Evolutionary conservation across 306 rosid genomes (phyloP).

Genomic region (Biancaea sappan): DNA sequence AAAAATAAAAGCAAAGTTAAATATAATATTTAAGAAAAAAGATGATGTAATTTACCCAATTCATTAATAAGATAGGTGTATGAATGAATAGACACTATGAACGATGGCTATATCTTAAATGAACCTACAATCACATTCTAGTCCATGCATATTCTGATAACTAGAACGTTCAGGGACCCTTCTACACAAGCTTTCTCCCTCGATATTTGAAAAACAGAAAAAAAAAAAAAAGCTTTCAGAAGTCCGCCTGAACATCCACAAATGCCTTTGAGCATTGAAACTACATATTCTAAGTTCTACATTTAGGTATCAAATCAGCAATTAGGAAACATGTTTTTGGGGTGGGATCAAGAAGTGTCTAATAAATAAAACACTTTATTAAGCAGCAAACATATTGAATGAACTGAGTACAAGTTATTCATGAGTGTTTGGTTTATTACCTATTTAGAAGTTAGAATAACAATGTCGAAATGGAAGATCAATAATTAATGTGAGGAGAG

Average conservation of each 20-base stretch:
- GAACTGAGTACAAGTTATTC: slow-evolving; percentile 51
- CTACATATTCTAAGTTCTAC: not conserved
- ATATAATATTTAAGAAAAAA: too few relatives aligned
- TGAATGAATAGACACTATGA: not conserved
- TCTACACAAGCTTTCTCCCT: not conserved
- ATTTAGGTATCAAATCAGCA: not conserved
- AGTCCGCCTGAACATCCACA: not conserved
- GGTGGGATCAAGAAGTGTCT: not conserved
- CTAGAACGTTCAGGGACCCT: not conserved
- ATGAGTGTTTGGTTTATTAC: slow-evolving; percentile 39
- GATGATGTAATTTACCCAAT: too few relatives aligned
- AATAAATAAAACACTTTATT: slow-evolving; percentile 28
- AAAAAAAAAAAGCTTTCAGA: not conserved
- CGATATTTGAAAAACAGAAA: not conserved
- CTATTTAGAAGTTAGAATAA: slow-evolving; percentile 39
- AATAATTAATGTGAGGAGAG: slow-evolving; percentile 42
- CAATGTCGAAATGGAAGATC: slow-evolving; percentile 34
- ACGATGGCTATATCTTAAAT: not conserved
- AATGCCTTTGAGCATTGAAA: not conserved
- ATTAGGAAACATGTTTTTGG: not conserved
- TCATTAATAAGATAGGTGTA: slow-evolving; percentile 6
- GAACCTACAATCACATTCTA: not conserved
- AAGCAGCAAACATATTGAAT: slow-evolving; percentile 39
- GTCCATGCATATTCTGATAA: not conserved
- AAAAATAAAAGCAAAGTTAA: too few relatives aligned